Conservation (phyloP, 176 grass and related monocot genomes). For the Raddia distichophylla region DNA sequence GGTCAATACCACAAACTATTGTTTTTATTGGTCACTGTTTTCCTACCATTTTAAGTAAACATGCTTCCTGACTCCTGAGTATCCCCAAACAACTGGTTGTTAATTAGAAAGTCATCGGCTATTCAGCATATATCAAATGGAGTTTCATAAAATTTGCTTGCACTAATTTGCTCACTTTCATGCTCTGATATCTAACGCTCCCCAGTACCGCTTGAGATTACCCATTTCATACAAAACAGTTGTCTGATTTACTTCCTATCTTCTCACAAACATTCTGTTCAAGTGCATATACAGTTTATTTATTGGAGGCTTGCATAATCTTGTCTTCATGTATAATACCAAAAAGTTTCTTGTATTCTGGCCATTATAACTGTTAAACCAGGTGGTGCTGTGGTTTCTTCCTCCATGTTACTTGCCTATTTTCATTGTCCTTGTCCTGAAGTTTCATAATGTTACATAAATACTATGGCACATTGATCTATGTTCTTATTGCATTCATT, state of each 20-base stretch:
- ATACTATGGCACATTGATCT: not conserved
- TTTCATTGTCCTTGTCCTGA: not conserved
- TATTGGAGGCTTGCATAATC: not conserved
- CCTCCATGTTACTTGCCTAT: not conserved
- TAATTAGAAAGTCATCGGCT: conserved; percentile 1
- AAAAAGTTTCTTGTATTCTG: not conserved
- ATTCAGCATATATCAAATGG: not conserved
- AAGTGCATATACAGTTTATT: conserved; percentile 6
- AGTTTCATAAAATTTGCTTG: not conserved
- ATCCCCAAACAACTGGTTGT: not conserved
- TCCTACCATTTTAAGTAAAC: conserved; percentile 1
- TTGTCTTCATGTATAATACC: not conserved
- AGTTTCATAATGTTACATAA: not conserved
- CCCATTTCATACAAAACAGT: not conserved
- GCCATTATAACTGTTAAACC: not conserved
- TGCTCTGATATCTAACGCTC: not conserved
- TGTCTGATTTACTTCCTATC: conserved; percentile 1
- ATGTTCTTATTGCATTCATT: conserved; percentile 8
- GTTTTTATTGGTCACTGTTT: not conserved
- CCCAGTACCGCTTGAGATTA: not conserved
- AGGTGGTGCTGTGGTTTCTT: not conserved
- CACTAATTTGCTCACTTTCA: not conserved
- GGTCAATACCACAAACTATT: conserved; percentile 44
- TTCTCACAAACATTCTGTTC: not conserved
- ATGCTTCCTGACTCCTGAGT: not conserved